Conservation (phyloP, 2,329 filamentous ascomycete species). For the Colletotrichum lindemuthianum region DNA sequence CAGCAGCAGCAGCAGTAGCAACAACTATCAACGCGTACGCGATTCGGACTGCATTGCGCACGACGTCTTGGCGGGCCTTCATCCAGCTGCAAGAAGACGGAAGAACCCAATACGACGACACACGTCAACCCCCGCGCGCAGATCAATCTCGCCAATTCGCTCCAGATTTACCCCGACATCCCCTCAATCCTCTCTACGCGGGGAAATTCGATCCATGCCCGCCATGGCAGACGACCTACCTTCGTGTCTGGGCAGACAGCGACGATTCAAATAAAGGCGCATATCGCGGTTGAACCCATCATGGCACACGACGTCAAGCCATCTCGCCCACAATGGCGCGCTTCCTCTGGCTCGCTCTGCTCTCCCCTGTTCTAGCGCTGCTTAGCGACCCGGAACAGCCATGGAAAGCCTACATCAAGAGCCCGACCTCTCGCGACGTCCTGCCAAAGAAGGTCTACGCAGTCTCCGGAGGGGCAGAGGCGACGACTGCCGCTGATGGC, state of each 20-base stretch:
- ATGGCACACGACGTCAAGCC: not conserved
- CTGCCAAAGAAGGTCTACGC: conserved; percentile 24
- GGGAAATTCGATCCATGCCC: conserved; percentile 23
- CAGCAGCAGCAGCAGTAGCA: too few species aligned
- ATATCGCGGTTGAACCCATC: not conserved
- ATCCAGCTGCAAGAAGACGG: not conserved
- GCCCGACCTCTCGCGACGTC: conserved; percentile 25
- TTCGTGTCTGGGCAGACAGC: not conserved
- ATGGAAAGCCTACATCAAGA: conserved; percentile 30
- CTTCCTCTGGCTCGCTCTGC: conserved; percentile 8
- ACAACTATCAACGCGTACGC: too few species aligned
- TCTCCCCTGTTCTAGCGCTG: not conserved
- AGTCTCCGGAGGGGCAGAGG: conserved; percentile 21
- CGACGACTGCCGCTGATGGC: conserved; percentile 13
- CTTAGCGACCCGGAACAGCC: conserved; percentile 17
- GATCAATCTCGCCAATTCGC: conserved; percentile 17
- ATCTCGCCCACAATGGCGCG: conserved; percentile 14
- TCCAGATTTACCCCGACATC: conserved; percentile 34
- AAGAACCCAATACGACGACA: conserved; percentile 6
- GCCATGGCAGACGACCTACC: not conserved
- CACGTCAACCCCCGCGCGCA: conserved; percentile 15
- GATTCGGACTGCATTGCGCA: too few species aligned
- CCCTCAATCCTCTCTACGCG: conserved; percentile 16
- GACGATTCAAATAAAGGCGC: conserved; percentile 11
- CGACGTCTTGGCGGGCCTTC: too few species aligned